Percentiles rank a stretch among this genome's conserved stretches.
Conservation (phyloP, 2,329 filamentous ascomycete genomes). For the Aureobasidium uvarum region DNA sequence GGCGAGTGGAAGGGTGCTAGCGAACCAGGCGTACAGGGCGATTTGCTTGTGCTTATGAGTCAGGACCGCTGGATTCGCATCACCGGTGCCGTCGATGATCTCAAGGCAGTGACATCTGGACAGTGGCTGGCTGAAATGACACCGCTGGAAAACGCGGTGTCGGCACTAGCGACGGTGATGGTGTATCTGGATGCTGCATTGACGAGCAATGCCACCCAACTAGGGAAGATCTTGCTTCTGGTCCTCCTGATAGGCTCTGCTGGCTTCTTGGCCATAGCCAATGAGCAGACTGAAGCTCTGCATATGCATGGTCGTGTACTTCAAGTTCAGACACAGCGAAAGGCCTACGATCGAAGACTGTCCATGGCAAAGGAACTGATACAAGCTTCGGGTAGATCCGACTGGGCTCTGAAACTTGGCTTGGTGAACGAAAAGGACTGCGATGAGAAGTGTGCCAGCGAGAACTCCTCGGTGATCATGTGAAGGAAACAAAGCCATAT, state of each 20-base stretch:
- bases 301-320: constrained; percentile 52
- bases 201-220: constrained; percentile 56
- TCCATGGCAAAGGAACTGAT: constrained; percentile 43
- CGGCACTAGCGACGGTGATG: constrained; percentile 55
- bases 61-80: constrained; percentile 54
- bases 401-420: constrained; percentile 43
- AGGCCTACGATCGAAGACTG: constrained; percentile 39
- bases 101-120: constrained; percentile 59
- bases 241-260: constrained; percentile 54
- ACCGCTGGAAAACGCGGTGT: constrained; percentile 52
- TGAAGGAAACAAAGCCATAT: background rate
- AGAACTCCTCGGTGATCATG: constrained; percentile 13
- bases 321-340: constrained; percentile 32
- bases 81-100: constrained; percentile 54
- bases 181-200: constrained; percentile 59
- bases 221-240: constrained; percentile 54
- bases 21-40: constrained; percentile 43
- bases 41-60: constrained; percentile 56
- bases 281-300: constrained; percentile 50
- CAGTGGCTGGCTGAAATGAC: constrained; percentile 57
- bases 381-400: constrained; percentile 37
- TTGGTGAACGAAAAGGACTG: constrained; percentile 34
- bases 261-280: constrained; percentile 55
- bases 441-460: background rate
- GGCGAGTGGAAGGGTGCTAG: constrained; percentile 40